Evolutionary conservation across 2,329 filamentous ascomycete species (phyloP), one percentile per base, ranked within the genome.

Genomic region (Neospermospora avenae): DNA sequence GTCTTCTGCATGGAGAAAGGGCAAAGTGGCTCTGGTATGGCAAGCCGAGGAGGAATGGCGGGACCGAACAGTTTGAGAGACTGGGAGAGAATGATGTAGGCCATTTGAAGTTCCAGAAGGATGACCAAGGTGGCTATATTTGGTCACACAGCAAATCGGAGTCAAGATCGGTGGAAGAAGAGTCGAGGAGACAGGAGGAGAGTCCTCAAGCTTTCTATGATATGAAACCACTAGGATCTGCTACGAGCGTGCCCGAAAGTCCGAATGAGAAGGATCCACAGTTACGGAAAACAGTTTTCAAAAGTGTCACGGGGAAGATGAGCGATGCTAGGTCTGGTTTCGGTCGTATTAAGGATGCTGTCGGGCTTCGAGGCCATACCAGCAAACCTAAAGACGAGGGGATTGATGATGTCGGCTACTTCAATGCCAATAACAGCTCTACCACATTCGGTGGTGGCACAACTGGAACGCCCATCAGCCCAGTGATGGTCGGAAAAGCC

Each of bases 1-100:
- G 85, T 61, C 79, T 96, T 25, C 84, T 89, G 0, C 88, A 87
- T 63, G 93, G 95, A 35, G 90, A 95, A 72, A 84, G 90, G 58
- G 82, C 90, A 16, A 96, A 96, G 73, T 98, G 93, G 91, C 80
- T 99, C 1, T 99, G 95, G 95, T 83, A 90, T 63, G 95, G 93
- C 16, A 98, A 96, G 73, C 84, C 90, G 39, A 85, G 88, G 62
- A 91, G 93, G 70, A 82, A 77, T 2, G 73, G 74, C 1, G 69
- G 74, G 2, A 78, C 81, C 8, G 75, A 77, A n/a, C 75, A 77
- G 51, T 65, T 65, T 61, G 79, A 81, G 4, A 77, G 76, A 51
- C 75, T 78, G 3, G 22, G 22, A 16, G 71, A 76, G 11, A 74
- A 79, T 13, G 80, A 84, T 16, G 71, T 79, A 59, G 70, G 72